These are phyloP conservation scores for Penicillium aurantiogriseum DNA, from an alignment of 2,329 filamentous ascomycete genomes.

Conservation along the genomic window DNA sequence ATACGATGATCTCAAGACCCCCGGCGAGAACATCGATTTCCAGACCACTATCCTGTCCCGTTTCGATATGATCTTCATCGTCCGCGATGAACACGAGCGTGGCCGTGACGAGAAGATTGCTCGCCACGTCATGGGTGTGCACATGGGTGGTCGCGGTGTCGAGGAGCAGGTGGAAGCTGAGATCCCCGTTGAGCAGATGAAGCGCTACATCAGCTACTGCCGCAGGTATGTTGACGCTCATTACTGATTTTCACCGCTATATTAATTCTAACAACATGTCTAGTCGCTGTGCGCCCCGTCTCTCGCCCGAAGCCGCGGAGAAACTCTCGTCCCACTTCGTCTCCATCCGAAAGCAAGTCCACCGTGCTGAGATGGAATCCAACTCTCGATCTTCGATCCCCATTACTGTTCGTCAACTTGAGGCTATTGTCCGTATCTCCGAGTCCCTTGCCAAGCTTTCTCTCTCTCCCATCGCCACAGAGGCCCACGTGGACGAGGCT, in stretches of 20 bases:
- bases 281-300: constrained; percentile 85
- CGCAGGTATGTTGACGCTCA: constrained; percentile 65
- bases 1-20: constrained; percentile 96
- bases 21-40: constrained; percentile 98
- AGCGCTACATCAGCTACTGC: constrained; percentile 95
- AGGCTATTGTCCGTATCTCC: constrained; percentile 95
- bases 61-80: constrained; percentile 99
- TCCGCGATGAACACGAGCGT: constrained; percentile 89
- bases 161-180: constrained; percentile 84
- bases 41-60: constrained; percentile 96
- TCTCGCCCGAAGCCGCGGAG: constrained; percentile 87
- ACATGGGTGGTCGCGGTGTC: constrained; percentile 82
- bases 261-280: constrained; percentile 15
- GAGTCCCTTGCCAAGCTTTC: constrained; percentile 92
- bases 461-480: constrained; percentile 80
- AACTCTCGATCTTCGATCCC: constrained; percentile 91
- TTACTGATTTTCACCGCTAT: too few species aligned
- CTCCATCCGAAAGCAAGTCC: constrained; percentile 89
- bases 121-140: constrained; percentile 94
- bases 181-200: constrained; percentile 94
- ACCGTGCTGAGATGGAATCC: constrained; percentile 83
- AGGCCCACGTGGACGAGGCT: constrained; percentile 92
- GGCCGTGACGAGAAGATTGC: constrained; percentile 90
- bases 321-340: constrained; percentile 98
- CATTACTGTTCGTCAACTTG: constrained; percentile 94